Conservation (phyloP, 495 filamentous ascomycete species). For the Aspergillus bridgeri region DNA sequence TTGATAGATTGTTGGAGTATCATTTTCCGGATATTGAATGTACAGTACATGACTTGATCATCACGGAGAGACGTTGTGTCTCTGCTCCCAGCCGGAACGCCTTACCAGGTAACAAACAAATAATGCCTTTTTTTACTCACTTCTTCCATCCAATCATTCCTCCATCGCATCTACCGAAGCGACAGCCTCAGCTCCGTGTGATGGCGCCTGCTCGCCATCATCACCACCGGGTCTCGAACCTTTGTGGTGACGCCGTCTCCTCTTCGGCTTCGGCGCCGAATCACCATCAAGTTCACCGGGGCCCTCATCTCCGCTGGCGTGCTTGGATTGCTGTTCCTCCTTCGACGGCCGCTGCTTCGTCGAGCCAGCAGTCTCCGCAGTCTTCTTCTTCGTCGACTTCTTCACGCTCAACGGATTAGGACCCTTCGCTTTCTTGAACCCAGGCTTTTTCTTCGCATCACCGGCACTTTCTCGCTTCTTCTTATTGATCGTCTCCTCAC, state of each 20-base stretch:
- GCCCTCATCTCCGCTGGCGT: conserved; percentile 15
- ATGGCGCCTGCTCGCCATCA: conserved; percentile 19
- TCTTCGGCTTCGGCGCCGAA: conserved; percentile 33
- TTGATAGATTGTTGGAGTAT: conserved; percentile 12
- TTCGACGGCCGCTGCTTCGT: conserved; percentile 14
- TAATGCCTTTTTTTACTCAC: conserved; percentile 4
- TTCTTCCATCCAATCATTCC: conserved; percentile 9
- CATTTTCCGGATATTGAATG: conserved; percentile 12
- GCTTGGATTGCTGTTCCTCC: conserved; percentile 12
- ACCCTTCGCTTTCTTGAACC: conserved; percentile 68
- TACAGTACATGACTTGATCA: conserved; percentile 16
- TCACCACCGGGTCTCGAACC: conserved; percentile 20
- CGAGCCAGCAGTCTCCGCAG: conserved; percentile 12
- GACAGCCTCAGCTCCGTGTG: conserved; percentile 9
- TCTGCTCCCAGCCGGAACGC: conserved; percentile 34
- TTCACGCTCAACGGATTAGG: conserved; percentile 90
- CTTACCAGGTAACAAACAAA: conserved; percentile 24
- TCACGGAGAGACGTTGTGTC: conserved; percentile 24
- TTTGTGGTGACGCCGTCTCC: conserved; percentile 49
- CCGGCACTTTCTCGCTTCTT: conserved; percentile 40
- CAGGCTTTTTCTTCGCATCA: conserved; percentile 50
- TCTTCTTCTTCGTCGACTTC: conserved; percentile 69
- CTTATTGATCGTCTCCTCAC: conserved; percentile 34
- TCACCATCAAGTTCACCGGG: conserved; percentile 19
- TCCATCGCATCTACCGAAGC: conserved; percentile 20